Base-by-base conservation (phyloP, 345 rosid species). In the Ceriops tagal region DNA sequence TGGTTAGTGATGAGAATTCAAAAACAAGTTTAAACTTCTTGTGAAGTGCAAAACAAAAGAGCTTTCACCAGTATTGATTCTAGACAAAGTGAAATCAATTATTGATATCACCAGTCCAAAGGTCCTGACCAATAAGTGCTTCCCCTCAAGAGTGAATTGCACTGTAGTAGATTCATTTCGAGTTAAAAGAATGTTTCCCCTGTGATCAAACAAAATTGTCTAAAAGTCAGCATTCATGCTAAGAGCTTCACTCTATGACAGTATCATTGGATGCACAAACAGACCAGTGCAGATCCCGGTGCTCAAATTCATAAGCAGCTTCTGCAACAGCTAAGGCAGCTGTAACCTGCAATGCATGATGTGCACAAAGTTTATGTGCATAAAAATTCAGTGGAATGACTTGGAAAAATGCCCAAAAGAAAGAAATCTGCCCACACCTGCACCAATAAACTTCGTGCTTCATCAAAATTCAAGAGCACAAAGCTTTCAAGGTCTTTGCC, bases 401-500 rank as follows among this genome's bases (percentile, higher is more conserved):
- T 22, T 4, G 32, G 62, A 52, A 66, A 63, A 24, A 51, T 37
- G 56, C 22, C 31, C 8, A 3, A 26, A 63, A 69, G 31, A 30
- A 60, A 39, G 21, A 51, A 62, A 20, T 49, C 65, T 81, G 5
- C 3, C 49, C 49, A 13, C 3, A 90, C 99, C 91, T 95, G 99
- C 56, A 85, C 83, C 79, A 95, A 60, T 70, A 90, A 83, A 83
- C 96, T 92, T 46, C 81, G 77, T 11, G 93, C 93, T 87, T 95
- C 99, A 66, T 86, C 88, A 59, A 83, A 90, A 68, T 87, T 92
- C 69, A 78, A 66, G 59, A 95, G 87, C 49, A 92, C 96, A 68
- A 95, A 95, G 77, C 89, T 80, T 82, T 95, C 99, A 66, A 95
- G 96, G 86, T 95, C 97, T 78, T 88, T 85, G 27, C 99, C 99